Conservation (phyloP, 257 asterid genomes). For the Solanum ahanhuiri region DNA sequence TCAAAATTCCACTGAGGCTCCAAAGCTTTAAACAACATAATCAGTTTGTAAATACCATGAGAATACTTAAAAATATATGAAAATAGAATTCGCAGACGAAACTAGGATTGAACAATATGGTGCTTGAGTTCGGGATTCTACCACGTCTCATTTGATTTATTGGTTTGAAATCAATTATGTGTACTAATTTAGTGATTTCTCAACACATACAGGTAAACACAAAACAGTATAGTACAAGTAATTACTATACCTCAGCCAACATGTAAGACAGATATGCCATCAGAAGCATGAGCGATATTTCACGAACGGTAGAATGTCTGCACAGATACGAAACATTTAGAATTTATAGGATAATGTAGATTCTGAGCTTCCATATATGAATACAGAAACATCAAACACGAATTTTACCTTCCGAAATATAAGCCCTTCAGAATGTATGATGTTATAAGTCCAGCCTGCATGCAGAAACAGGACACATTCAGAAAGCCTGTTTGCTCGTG, state of each 20-base stretch:
- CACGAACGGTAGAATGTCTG: conserved; percentile 90
- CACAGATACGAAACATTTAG: conserved; percentile 5
- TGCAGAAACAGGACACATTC: conserved; percentile 2
- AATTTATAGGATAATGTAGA: background rate
- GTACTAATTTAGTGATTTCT: background rate
- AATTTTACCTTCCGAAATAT: conserved; percentile 66
- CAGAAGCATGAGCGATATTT: conserved; percentile 74
- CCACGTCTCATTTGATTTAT: background rate
- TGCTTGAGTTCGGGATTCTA: background rate
- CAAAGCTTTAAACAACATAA: conserved; percentile 31
- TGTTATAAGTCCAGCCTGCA: conserved; percentile 83
- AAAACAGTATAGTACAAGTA: background rate
- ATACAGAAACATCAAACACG: background rate
- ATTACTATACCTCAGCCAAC: conserved; percentile 76
- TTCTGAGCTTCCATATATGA: background rate
- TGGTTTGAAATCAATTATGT: background rate
- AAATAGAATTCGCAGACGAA: background rate
- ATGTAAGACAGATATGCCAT: conserved; percentile 93
- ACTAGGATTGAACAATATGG: background rate
- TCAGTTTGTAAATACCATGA: background rate
- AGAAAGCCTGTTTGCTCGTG: background rate
- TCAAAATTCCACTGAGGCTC: conserved; percentile 76
- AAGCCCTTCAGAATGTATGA: conserved; percentile 65
- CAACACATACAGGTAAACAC: background rate
- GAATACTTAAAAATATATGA: background rate